Base-by-base conservation (phyloP, 306 rosid species). In the Malus orientalis region DNA sequence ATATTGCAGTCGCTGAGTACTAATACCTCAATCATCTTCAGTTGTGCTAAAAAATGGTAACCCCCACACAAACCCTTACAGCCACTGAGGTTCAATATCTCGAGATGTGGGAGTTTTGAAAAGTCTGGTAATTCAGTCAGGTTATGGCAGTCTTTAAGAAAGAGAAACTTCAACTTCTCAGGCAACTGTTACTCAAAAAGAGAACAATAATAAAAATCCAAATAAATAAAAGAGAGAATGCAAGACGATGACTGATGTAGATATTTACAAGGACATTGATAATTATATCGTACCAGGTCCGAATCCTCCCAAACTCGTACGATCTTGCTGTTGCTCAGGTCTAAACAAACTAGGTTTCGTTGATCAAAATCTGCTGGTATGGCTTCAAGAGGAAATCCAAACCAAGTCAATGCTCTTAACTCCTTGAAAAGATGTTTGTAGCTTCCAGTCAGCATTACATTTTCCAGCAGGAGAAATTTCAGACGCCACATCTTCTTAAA, bases 41-140 rank as follows among this genome's bases (percentile, higher is more conserved):
- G 23, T 22, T 22, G 23, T 22, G 23, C 23, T 22, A 22, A 22
- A 22, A 22, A 22, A 22, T 22, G 23, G 23, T 22, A 22, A 22
- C 23, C 23, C 23, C 23, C 23, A 22, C 23, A 22, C 23, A 22
- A 22, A 33, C 27, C 25, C 25, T 23, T 23, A 23, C 25, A 23
- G 25, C 25, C 25, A 23, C 25, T 23, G 44, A 83, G 85, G 25
- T 58, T 2, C 16, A 88, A 69, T 32, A 0, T 1, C 38, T 4
- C 64, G 63, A 74, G 79, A 71, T 81, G 71, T 1, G 86, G 91
- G 27, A 88, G 19, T 11, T 40, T 27, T 49, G 85, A 83, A 51
- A 85, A 88, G 55, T 85, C 80, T 0, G 91, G 89, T 0, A 83
- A 83, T 33, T 15, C 5, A 11, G 25, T 79, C 42, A 88, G 62